phyloP scores from a whole-genome alignment of 1,284 basidiomycete species.

The Ceratobasidium sp. region DNA sequence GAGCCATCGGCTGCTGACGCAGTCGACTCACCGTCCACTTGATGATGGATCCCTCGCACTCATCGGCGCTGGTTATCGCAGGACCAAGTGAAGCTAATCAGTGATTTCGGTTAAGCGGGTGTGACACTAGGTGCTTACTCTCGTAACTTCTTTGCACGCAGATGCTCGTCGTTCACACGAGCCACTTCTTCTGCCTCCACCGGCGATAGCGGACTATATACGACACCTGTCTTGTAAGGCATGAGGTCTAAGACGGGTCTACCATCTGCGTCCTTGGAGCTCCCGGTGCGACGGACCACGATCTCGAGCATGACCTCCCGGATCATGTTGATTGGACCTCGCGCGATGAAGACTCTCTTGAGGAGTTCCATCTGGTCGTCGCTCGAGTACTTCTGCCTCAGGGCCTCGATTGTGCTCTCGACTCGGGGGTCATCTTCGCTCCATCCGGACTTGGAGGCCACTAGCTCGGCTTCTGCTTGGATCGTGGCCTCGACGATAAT shows the following conservation, averaged over 20 bases:
- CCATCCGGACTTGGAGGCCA: no score
- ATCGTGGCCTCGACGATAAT: background rate
- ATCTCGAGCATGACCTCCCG: background rate
- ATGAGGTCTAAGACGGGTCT: background rate
- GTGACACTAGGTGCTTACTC: background rate
- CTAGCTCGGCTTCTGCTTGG: background rate
- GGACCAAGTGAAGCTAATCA: background rate
- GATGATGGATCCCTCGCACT: background rate
- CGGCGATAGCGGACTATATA: constrained; percentile 2
- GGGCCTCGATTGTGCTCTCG: background rate
- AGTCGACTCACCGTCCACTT: constrained; percentile 12
- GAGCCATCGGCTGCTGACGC: background rate
- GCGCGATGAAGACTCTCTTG: background rate
- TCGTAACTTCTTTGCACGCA: background rate
- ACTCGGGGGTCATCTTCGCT: background rate
- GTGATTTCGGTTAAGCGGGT: no score
- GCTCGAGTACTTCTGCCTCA: background rate
- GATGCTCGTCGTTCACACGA: constrained; percentile 13
- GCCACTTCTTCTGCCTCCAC: background rate
- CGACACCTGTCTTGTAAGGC: background rate
- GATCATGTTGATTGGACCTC: background rate
- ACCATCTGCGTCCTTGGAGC: background rate
- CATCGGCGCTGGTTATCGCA: background rate
- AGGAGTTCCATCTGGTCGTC: constrained; percentile 27
- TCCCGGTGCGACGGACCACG: constrained; percentile 18